Evolutionary conservation across 2,329 filamentous ascomycete species (phyloP).

Genomic region (Ophiocordyceps camponoti-leonardi): DNA sequence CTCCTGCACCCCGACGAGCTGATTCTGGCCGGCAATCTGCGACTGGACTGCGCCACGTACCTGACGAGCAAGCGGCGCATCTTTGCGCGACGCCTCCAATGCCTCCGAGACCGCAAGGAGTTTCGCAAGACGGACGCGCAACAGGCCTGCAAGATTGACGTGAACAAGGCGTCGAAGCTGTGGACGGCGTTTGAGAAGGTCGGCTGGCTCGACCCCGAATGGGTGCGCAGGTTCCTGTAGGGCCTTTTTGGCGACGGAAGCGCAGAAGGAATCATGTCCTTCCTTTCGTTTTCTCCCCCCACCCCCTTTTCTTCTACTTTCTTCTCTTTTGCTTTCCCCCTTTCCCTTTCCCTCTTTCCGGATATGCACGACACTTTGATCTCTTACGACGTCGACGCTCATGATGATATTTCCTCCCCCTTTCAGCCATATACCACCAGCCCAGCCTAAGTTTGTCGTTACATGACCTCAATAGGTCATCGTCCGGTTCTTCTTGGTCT

Average conservation of each 20-base stretch:
- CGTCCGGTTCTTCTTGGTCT: neutral
- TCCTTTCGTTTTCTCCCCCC: neutral
- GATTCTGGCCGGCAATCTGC: conserved; percentile 56
- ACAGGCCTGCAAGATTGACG: conserved; percentile 93
- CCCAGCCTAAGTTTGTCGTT: no score
- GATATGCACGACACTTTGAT: no score
- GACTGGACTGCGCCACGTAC: conserved; percentile 76
- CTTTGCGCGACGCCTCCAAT: conserved; percentile 59
- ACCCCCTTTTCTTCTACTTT: neutral
- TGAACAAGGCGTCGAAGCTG: conserved; percentile 90
- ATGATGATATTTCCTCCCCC: no score
- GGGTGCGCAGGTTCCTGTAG: conserved; percentile 21
- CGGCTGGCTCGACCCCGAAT: conserved; percentile 53
- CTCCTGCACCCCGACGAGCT: conserved; percentile 68
- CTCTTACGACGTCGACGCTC: no score
- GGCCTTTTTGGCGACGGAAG: neutral
- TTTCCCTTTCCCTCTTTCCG: no score
- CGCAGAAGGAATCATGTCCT: neutral
- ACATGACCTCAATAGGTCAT: no score
- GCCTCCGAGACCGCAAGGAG: conserved; percentile 53
- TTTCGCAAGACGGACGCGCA: conserved; percentile 94
- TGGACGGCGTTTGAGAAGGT: conserved; percentile 81
- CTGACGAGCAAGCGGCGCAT: conserved; percentile 86
- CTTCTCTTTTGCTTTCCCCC: neutral
- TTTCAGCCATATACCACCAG: no score